Conservation (phyloP, 805 yeast genomes). For the Myxozyma kluyveri region DNA sequence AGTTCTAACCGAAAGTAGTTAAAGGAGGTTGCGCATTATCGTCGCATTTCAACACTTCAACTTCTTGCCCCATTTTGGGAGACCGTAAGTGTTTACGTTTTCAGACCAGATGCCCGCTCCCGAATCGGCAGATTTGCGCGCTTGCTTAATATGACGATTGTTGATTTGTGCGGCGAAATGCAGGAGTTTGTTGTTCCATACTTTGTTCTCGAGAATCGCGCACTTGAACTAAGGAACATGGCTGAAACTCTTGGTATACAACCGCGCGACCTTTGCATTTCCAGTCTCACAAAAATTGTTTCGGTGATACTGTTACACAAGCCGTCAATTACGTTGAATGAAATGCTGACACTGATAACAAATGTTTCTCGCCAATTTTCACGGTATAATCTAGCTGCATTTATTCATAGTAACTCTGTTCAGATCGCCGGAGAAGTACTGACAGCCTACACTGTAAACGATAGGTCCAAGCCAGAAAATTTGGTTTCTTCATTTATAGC, state of each 20-base stretch:
- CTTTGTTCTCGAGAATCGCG: slow-evolving; percentile 62
- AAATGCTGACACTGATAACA: slow-evolving; percentile 52
- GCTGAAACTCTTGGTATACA: slow-evolving; percentile 51
- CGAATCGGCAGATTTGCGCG: slow-evolving; percentile 34
- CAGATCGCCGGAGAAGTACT: slow-evolving; percentile 40
- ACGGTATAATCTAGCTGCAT: slow-evolving; percentile 32
- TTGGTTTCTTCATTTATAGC: slow-evolving; percentile 20
- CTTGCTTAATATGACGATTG: slow-evolving; percentile 59
- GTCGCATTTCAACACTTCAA: slow-evolving; percentile 69
- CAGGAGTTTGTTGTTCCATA: slow-evolving; percentile 73
- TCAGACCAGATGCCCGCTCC: slow-evolving; percentile 42
- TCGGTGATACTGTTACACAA: slow-evolving; percentile 58
- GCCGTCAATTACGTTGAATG: slow-evolving; percentile 47
- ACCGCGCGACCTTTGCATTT: slow-evolving; percentile 49
- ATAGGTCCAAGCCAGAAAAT: slow-evolving; percentile 16
- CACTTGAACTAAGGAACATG: slow-evolving; percentile 59
- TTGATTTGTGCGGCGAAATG: slow-evolving; percentile 65
- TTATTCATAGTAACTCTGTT: slow-evolving; percentile 30
- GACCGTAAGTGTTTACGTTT: slow-evolving; percentile 60
- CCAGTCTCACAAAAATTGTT: slow-evolving; percentile 51
- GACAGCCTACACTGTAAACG: slow-evolving; percentile 42
- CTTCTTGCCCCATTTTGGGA: slow-evolving; percentile 77
- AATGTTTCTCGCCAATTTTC: slow-evolving; percentile 53
- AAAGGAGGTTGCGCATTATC: slow-evolving; percentile 46
- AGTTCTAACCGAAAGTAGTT: slow-evolving; percentile 2